Evolutionary conservation across 352 stramenopile genomes (phyloP).

Genomic region (Aphanomyces astaci): DNA sequence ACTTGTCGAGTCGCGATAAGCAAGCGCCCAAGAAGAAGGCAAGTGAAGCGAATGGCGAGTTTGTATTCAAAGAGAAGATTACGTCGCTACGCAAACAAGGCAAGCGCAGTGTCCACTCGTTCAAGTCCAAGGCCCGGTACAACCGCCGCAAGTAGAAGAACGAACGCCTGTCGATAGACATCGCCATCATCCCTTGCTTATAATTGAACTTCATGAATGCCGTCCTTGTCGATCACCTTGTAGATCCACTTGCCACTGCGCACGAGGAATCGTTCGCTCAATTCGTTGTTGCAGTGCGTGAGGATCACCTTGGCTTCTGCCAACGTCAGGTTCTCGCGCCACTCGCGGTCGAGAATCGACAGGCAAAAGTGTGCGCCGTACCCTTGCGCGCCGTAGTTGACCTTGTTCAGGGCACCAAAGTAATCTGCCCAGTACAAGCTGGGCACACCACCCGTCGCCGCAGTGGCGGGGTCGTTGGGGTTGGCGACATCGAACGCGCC

Average conservation of each 20-base stretch:
- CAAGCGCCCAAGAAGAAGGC: conserved; percentile 35
- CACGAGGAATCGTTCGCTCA: conserved; percentile 80
- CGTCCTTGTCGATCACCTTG: conserved; percentile 64
- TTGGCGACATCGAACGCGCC: conserved; percentile 33
- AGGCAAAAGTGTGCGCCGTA: conserved; percentile 80
- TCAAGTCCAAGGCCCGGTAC: conserved; percentile 89
- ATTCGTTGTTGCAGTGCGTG: conserved; percentile 68
- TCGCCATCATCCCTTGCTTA: conserved; percentile 26
- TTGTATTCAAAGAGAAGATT: conserved; percentile 89
- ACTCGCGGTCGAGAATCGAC: conserved; percentile 83
- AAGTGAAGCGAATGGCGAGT: conserved; percentile 27
- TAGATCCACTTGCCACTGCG: conserved; percentile 83
- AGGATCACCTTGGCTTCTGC: conserved; percentile 65
- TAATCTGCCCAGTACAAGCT: conserved; percentile 88
- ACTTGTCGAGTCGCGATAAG: conserved; percentile 49
- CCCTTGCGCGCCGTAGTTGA: conserved; percentile 82
- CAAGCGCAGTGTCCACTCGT: conserved; percentile 76
- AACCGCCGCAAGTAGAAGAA: conserved; percentile 49
- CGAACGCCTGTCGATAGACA: too few species aligned
- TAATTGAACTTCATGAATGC: conserved; percentile 55
- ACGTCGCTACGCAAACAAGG: conserved; percentile 85
- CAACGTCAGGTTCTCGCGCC: conserved; percentile 73
- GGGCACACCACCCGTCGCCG: conserved; percentile 34
- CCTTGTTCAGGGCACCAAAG: conserved; percentile 71
- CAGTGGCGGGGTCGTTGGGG: conserved; percentile 36